Evolutionary conservation across 441 rosid genomes (phyloP), one percentile per base, ranked within the genome.

Genomic region (Aquilaria agallochum): DNA sequence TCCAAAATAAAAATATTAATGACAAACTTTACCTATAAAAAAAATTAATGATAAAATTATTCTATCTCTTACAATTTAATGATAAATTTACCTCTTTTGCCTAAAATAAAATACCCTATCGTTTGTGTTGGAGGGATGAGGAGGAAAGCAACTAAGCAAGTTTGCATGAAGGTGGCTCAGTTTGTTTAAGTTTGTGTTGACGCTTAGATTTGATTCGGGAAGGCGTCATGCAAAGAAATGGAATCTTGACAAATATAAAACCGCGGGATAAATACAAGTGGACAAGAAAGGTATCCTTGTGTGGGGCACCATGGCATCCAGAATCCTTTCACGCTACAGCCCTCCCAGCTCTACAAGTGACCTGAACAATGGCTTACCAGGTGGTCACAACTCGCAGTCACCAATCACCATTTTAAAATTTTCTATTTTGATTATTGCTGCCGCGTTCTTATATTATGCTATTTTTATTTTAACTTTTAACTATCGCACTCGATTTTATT

Each of bases 231-330:
- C 6, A 3, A 36, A 8, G 42, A 36, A 36, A 36, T 36, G 46
- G 62, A 46, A 58, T 58, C 62, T 47, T 46, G 5, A 36, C 27
- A 3, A n/a, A 53, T 31, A n/a, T 53, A 30, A 52, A 13, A 45
- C 13, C 8, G 3, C 2, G 15, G 51, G 36, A 36, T 62, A 49
- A 56, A 14, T 40, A 62, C 7, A 36, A 36, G 42, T 36, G 42
- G 53, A 63, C 58, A 62, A 53, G 58, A 42, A 42, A 62, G 66
- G 66, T 27, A 53, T 62, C 66, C 27, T 61, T 46, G 27, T 31
- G 59, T 53, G 66, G 66, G 66, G 45, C 52, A 53, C 31, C 30
- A 31, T 15, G 6, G 36, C 31, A 42, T 36, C 6, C 5, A n/a
- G 59, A 53, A 45, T 63, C 59, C 36, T 45, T 11, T n/a, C 9